phyloP scores from a whole-genome alignment of 306 rosid species.

The Ceratonia siliqua region DNA sequence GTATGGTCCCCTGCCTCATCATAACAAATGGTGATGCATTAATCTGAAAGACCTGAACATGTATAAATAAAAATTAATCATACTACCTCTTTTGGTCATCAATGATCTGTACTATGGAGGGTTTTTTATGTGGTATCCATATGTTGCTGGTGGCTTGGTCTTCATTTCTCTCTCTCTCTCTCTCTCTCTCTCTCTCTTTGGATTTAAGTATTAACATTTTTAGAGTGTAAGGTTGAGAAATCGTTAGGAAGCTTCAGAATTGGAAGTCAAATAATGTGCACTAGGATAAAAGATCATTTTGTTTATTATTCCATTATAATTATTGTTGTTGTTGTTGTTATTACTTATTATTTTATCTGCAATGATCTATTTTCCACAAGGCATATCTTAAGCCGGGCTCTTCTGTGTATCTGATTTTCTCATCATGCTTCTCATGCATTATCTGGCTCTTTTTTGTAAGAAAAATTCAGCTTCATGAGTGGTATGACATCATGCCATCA shows the following conservation, averaged over 20 bases:
- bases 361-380: neutral
- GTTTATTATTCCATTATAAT: neutral
- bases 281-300: neutral
- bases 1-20: neutral
- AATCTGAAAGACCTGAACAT: conserved; percentile 3
- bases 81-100: conserved; percentile 4
- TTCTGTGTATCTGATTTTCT: conserved; percentile 19
- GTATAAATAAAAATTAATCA: neutral
- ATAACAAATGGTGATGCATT: neutral
- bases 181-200: no score
- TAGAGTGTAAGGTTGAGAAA: neutral
- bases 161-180: neutral
- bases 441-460: conserved; percentile 24
- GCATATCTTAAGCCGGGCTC: neutral
- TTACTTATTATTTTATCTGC: neutral
- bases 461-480: neutral
- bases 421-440: conserved; percentile 12
- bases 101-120: neutral
- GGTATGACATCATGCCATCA: neutral
- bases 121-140: neutral
- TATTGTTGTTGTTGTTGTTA: neutral
- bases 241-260: neutral
- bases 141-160: neutral
- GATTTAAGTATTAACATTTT: no score
- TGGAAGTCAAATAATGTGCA: neutral